Conservation (phyloP, 192 early-diverging fungal genomes). For the Dissophora ornata region DNA sequence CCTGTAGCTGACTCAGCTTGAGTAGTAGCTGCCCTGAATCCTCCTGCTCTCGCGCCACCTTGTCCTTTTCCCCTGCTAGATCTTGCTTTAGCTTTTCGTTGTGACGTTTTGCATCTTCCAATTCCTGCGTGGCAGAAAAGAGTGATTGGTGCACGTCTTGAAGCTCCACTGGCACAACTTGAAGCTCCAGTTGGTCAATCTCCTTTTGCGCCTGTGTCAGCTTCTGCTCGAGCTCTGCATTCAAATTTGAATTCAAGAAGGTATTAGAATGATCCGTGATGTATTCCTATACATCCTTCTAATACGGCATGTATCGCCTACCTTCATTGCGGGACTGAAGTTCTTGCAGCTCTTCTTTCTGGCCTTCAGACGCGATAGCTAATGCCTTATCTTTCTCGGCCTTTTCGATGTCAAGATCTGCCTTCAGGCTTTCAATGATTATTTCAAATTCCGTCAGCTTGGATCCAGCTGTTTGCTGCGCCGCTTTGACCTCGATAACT, state of each 20-base stretch:
- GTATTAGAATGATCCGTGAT: too few species aligned
- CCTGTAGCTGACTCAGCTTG: conserved; percentile 50
- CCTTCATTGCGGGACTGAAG: conserved; percentile 26
- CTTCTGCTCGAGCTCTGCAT: conserved; percentile 29
- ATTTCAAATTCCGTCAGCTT: neutral
- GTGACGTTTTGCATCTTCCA: conserved; percentile 25
- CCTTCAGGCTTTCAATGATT: conserved; percentile 11
- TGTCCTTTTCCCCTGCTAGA: conserved; percentile 27
- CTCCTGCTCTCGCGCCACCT: conserved; percentile 40
- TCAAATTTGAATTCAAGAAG: neutral
- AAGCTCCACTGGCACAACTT: conserved; percentile 34
- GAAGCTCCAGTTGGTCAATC: conserved; percentile 44
- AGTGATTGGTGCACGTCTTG: conserved; percentile 44
- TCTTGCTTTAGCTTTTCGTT: conserved; percentile 12
- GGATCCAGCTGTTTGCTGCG: neutral
- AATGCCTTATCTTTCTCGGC: conserved; percentile 10
- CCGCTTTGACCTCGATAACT: conserved; percentile 13
- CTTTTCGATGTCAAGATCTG: conserved; percentile 9
- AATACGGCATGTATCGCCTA: neutral
- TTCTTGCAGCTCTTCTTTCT: conserved; percentile 7
- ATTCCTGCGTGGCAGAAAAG: conserved; percentile 46
- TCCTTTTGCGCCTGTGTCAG: conserved; percentile 33
- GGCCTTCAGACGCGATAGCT: neutral
- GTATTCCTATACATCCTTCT: too few species aligned
- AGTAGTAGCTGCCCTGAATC: conserved; percentile 39